Base-by-base conservation (phyloP, 2,329 filamentous ascomycete genomes). In the Anthostomella pinea region DNA sequence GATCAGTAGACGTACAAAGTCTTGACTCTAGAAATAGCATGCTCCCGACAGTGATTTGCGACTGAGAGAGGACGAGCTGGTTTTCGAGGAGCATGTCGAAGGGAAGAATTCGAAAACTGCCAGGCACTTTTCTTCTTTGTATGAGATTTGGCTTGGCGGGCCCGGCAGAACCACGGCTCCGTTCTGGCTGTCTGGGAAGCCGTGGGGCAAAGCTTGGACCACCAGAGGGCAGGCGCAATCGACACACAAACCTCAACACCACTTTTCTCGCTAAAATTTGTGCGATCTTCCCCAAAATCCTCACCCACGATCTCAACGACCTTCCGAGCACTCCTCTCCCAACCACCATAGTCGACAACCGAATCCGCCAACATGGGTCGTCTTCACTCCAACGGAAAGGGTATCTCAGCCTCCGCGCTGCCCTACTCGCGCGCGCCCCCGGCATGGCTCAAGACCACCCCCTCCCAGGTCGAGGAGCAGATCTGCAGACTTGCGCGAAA, bases 381-480 rank as follows among this genome's bases (percentile, higher is more conserved):
- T 80, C 84, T 97, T 85, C 94, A 98, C 85, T 87, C 80, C 81
- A 95, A 96, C 66, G 91, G 93, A 78, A 97, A 97, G 87, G 94
- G 93, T 73, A 98, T 98, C 75, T 89, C 88, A 57, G 74, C 87
- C 75, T 95, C 88, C 51, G 88, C 93, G 64, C 75, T 97, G 73
- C 93, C 94, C 66, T 98, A 97, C 84, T 95, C 88, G 58, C 91
- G 93, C 76, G 83, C 80, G 60, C 69, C 89, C 52, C 91, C 93
- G 48, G 80, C 90, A 58, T 98, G 93, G 93, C 79, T 97, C 73
- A 98, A 98, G 86, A 94, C 88, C 75, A 95, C 89, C 60, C 90
- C 93, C 66, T 89, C 96, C 64, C 88, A 95, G 77, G 89, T 98
- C 69, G 88, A 95, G 61, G 93, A 98, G 69, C 90, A 97, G 78